Conservation (phyloP, 202 grass and related monocot species). For the Setaria italica region DNA sequence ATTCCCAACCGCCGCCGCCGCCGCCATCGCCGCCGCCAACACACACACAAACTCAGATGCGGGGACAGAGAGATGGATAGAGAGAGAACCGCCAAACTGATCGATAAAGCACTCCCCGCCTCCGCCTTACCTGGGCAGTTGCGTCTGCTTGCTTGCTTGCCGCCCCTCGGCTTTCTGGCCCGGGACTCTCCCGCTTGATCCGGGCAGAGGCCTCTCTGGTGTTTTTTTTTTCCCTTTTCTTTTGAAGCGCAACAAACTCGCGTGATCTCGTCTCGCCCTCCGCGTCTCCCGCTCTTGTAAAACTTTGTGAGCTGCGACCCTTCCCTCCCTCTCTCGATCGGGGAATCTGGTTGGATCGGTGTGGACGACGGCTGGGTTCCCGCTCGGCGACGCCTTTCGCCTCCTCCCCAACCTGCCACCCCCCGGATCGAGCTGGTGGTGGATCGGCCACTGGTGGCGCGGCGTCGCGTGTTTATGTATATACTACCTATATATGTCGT, state of each 20-base stretch:
- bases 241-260: constrained; percentile 27
- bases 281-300: not conserved
- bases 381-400: not conserved
- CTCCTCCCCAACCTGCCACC: constrained; percentile 21
- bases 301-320: not conserved
- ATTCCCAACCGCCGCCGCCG: not conserved
- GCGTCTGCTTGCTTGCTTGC: not conserved
- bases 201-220: not conserved
- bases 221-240: not conserved
- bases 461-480: not conserved
- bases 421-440: not conserved
- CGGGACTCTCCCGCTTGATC: not conserved
- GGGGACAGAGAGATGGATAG: no score
- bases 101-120: not conserved
- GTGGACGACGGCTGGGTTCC: not conserved
- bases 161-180: not conserved
- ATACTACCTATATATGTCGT: not conserved
- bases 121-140: constrained; percentile 29
- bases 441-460: not conserved
- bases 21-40: not conserved
- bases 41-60: constrained; percentile 5
- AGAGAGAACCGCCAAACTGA: not conserved
- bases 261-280: not conserved
- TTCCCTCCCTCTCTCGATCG: not conserved
- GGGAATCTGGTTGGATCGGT: not conserved